Base-by-base conservation (phyloP, 192 early-diverging fungal species). In the Dissophora globulifera region DNA sequence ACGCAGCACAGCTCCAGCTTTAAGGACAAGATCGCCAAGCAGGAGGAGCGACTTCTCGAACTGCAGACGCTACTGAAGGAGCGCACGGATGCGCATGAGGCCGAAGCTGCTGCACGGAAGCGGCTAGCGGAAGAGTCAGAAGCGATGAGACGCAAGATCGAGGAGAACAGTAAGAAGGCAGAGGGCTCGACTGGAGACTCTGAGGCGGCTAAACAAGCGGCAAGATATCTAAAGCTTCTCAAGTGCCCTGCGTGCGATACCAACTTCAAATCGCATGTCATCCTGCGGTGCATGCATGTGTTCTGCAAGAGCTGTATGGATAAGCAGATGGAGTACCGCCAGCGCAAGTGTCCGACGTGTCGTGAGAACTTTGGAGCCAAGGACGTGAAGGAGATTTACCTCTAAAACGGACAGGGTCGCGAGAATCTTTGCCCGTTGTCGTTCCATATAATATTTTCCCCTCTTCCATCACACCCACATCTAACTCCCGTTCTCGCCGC, bases 271-370 rank as follows among this genome's bases (percentile, higher is more conserved):
- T 88, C 86, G 30, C 93, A 93, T 69, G 82, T 91, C 3, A 78
- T 98, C 12, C 30, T 86, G 50, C 87, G 92, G 32, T 98, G 97
- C 79, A 96, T 96, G 95, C 97, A 98, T 67, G 92, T 92, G 15
- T 98, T 98, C 84, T 98, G 97, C 85, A 93, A 94, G 62, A 81
- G 87, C 59, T 98, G 96, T 69, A 91, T 97, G 62, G 93, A 97
- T 61, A 87, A 91, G 29, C 86, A 91, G 54, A 83, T 90, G 59
- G 91, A 93, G 45, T 94, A 93, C 0, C 88, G 97, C 7, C 95
- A 97, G 81, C 88, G 95, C 79, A 95, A 95, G 80, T 98, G 96
- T 74, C 96, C 96, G 15, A 92, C 90, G 20, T 98, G 96, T 74
- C 89, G 88, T 50, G 87, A 92, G 67, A 83, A 91, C 23, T 98